Evolutionary conservation across 2,329 filamentous ascomycete genomes (phyloP), one percentile per base, ranked within the genome.

Genomic region (Penicillium freii): DNA sequence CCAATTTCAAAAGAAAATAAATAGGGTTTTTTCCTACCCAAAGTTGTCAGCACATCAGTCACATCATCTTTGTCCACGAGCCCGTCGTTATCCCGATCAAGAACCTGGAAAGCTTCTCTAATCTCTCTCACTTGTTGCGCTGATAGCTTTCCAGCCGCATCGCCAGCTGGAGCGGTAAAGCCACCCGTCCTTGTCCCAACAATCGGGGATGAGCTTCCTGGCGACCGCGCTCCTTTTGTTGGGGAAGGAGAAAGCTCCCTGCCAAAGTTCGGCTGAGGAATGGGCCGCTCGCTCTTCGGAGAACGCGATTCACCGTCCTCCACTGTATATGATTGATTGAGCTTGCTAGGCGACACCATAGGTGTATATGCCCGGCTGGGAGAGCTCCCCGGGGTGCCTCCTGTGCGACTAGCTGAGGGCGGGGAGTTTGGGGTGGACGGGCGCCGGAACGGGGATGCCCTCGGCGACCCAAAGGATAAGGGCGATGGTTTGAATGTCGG

Each of bases 21-120:
- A 13, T 13, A 21, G 27, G 31, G 5, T 2, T 25, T 43, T 73
- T 19, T 51, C 57, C 46, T 77, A 90, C 89, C 92, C 48, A 97
- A 81, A 69, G 96, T 92, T 58, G 84, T 85, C 33, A 99, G 83
- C 84, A 96, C 96, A 67, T 95, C 90, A 17, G 86, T 86, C 5
- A 99, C 87, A 71, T 96, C 91, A 23, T 93, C 89, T 58, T 89
- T 83, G 64, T 88, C 89, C 60, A 99, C 87, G 50, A 84, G 80
- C 19, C 93, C 92, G 69, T 94, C 91, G 69, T 91, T 92, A 74
- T 94, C 88, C 59, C 91, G 84, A 74, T 97, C 94, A 46, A 99
- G 82, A 58, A 97, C 92, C 74, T 95, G 91, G 74, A 97, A 99
- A 0, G 89, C 91, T 71, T 97, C 93, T 59, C 94, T 86, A 75